These are phyloP conservation scores for Chimonanthus salicifolius DNA, from an alignment of 164 flowering plant species.

Conservation along the genomic window DNA sequence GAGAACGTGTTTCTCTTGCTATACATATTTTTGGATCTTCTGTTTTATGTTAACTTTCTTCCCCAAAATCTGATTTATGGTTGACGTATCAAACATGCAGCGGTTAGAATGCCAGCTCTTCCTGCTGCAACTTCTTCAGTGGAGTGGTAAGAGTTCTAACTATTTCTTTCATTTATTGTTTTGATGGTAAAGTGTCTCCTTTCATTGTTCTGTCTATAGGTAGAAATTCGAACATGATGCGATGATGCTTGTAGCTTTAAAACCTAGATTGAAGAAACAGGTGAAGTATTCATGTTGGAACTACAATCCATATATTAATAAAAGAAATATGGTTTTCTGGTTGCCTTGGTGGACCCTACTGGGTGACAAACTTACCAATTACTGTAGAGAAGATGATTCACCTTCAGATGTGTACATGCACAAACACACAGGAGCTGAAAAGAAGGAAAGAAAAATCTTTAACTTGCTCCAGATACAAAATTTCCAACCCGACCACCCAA, in stretches of 20 bases:
- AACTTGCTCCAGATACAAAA: too few species aligned
- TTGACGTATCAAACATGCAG: slow-evolving; percentile 32
- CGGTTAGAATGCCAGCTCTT: slow-evolving; percentile 80
- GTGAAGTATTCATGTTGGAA: not conserved
- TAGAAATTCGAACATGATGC: not conserved
- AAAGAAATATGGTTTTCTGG: not conserved
- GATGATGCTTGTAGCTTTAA: not conserved
- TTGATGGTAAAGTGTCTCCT: not conserved
- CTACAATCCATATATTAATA: not conserved
- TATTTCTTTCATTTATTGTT: not conserved
- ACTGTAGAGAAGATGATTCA: too few species aligned
- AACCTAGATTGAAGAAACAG: not conserved
- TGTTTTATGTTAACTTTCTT: too few species aligned
- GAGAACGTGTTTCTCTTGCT: too few species aligned
- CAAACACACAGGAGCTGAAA: too few species aligned
- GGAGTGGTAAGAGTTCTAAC: slow-evolving; percentile 37
- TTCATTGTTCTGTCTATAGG: not conserved
- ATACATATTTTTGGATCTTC: too few species aligned
- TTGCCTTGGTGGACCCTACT: too few species aligned
- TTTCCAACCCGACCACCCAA: too few species aligned
- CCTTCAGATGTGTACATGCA: too few species aligned
- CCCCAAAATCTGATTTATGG: not conserved
- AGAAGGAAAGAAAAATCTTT: too few species aligned
- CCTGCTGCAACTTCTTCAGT: slow-evolving; percentile 78
- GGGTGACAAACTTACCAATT: too few species aligned